Evolutionary conservation across 2,329 filamentous ascomycete species (phyloP), one percentile per base, ranked within the genome.

Genomic region (Epichloe bromicola): DNA sequence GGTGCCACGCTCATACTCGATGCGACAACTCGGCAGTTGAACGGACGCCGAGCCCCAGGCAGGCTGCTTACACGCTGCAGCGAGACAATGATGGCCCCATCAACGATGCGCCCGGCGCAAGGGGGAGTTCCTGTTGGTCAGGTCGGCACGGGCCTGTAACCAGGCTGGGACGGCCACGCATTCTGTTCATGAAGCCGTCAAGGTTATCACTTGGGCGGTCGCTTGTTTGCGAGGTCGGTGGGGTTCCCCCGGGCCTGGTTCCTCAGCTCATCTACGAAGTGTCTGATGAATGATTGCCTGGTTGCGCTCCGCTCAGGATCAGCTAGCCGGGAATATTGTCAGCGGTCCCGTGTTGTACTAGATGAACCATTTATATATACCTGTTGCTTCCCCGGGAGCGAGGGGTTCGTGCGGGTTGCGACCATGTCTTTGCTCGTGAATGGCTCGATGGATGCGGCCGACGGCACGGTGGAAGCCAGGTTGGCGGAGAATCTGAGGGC

Each of bases 1-100:
- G 2, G 67, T 70, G 0, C 82, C 82, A 39, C 73, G 65, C 60
- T 83, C 79, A 51, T 74, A 79, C 1, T 72, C 77, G 48, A 85
- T 66, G 7, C 73, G 66, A 61, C 75, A 10, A 82, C 57, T 80
- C 75, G 14, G 71, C 73, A 3, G 74, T 72, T 4, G 11, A 12
- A 5, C 64, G 54, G 78, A 60, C 8, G 71, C 75, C 20, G 20
- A 23, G 20, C 23, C 77, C 77, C 0, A 19, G 19, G 19, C 19
- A 20, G 20, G 20, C 12, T 3, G 3, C 11, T 19, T 5, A 19
- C n/a, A 20, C 19, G 19, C 7, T 41, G 39, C 17, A 11, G 12
- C 2, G 12, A 41, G n/a, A 7, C 20, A 6, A 23, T 23, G 4
- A 23, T 23, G 20, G 39, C 11, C 11, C 7, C 7, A 26, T 26